Base-by-base conservation (phyloP, 208 protist species). In the Entamoeba invadens region DNA sequence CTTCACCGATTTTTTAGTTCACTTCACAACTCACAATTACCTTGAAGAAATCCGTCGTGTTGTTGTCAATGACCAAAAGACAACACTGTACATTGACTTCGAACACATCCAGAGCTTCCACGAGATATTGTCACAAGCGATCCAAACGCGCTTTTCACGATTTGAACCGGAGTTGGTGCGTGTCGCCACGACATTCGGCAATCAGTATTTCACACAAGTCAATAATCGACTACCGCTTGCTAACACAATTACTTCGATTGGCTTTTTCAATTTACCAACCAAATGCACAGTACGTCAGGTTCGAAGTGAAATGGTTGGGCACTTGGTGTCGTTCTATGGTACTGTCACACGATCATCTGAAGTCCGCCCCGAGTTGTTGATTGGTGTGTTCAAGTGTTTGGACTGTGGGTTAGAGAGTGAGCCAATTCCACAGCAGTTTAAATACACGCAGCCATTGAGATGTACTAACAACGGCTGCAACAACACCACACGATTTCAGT, bases 311-410 rank as follows among this genome's bases (percentile, higher is more conserved):
- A 93, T 97, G 38, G 97, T 99, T 25, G 98, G 98, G 2, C 95
- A 97, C 95, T 97, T 99, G 18, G 96, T 97, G 93, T 97, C 96
- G 18, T 97, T 99, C 42, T 97, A 95, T 25, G 99, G 98, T 44
- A 99, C 99, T 10, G 98, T 99, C 4, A 99, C 98, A 72, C 97
- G 99, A 47, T 99, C 98, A 2, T 98, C 98, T 31, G 98, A 99
- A 95, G 98, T 99, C 21, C 96, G 98, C 16, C 99, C 99, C 8
- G 99, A 99, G 96, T 96, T 99, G 6, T 92, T 99, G 18, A 95
- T 97, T 16, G 99, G 97, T 44, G 97, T 97, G 8, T 99, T 99
- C 94, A 94, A 95, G 68, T 99, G 99, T 96, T 94, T 95, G 92
- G 98, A 99, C 94, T 99, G 99, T 95, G 95, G 96, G 6, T 97